These are phyloP conservation scores for Raffaelea albimanens DNA, from an alignment of 2,329 filamentous ascomycete species.

Conservation along the genomic window DNA sequence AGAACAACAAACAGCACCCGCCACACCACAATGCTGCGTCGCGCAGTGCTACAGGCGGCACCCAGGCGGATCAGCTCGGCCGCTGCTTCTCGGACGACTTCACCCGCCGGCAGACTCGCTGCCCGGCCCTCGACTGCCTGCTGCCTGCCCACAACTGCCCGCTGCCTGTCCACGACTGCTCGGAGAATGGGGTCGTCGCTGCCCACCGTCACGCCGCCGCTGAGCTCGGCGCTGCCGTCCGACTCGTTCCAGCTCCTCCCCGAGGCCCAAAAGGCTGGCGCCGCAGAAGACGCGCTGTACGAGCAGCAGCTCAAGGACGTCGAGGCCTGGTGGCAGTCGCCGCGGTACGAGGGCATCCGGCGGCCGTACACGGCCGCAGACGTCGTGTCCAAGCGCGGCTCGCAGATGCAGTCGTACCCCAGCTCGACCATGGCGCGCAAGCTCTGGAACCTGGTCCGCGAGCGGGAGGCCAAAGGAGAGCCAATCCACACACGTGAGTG, in stretches of 20 bases:
- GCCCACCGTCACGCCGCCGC: constrained; percentile 47
- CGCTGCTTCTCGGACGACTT: neutral
- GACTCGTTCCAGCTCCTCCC: constrained; percentile 82
- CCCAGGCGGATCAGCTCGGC: constrained; percentile 6
- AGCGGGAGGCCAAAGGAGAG: constrained; percentile 67
- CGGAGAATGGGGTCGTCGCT: constrained; percentile 19
- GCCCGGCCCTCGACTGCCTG: constrained; percentile 10
- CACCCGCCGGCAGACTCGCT: constrained; percentile 10
- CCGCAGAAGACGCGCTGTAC: constrained; percentile 76
- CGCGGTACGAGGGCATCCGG: constrained; percentile 81
- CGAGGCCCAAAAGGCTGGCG: constrained; percentile 65
- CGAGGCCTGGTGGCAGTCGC: constrained; percentile 80
- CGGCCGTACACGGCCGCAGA: constrained; percentile 84
- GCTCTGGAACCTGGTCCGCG: constrained; percentile 78
- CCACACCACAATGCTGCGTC: constrained; percentile 8
- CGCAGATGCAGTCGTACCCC: constrained; percentile 77
- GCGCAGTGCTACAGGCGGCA: constrained; percentile 7
- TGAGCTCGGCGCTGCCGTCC: constrained; percentile 52
- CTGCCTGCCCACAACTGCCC: constrained; percentile 18
- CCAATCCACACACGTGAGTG: constrained; percentile 84
- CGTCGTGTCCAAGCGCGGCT: constrained; percentile 86
- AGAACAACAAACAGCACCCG: neutral
- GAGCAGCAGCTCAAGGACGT: constrained; percentile 77
- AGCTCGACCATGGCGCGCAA: constrained; percentile 94
- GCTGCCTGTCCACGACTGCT: constrained; percentile 30